Conservation (phyloP, 805 yeast genomes). For the Ogataea kodamae region DNA sequence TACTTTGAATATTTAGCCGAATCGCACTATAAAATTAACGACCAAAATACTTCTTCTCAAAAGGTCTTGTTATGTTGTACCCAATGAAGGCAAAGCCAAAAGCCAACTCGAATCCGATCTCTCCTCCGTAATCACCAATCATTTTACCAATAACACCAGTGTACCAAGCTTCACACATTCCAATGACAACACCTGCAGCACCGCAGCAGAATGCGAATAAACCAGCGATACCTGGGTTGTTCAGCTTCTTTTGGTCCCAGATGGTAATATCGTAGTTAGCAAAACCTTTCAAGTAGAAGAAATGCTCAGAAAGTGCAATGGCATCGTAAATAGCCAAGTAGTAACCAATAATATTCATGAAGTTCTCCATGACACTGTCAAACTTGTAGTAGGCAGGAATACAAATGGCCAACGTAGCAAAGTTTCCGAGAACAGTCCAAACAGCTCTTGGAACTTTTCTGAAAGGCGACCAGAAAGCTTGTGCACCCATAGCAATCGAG, state of each 20-base stretch:
- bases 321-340: conserved; percentile 84
- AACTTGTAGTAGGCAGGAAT: conserved; percentile 84
- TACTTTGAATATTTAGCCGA: conserved; percentile 3
- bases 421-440: conserved; percentile 79
- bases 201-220: conserved; percentile 76
- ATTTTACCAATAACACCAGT: conserved; percentile 59
- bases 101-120: conserved; percentile 81
- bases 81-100: conserved; percentile 62
- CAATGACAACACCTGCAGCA: conserved; percentile 78
- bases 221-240: conserved; percentile 81
- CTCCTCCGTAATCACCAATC: conserved; percentile 74
- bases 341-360: conserved; percentile 90
- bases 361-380: conserved; percentile 68
- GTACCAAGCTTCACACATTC: conserved; percentile 88
- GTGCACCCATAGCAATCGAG: conserved; percentile 83
- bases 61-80: conserved; percentile 53
- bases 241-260: conserved; percentile 52
- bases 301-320: conserved; percentile 76
- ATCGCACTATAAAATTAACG: conserved; percentile 30
- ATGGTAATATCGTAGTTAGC: conserved; percentile 59
- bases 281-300: conserved; percentile 66
- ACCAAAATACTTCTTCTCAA: conserved; percentile 64
- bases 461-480: conserved; percentile 75
- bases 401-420: conserved; percentile 75
- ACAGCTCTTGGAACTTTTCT: conserved; percentile 73